Evolutionary conservation across 371 early-diverging fungal genomes (phyloP).

Genomic region (Apophysomyces elegans): DNA sequence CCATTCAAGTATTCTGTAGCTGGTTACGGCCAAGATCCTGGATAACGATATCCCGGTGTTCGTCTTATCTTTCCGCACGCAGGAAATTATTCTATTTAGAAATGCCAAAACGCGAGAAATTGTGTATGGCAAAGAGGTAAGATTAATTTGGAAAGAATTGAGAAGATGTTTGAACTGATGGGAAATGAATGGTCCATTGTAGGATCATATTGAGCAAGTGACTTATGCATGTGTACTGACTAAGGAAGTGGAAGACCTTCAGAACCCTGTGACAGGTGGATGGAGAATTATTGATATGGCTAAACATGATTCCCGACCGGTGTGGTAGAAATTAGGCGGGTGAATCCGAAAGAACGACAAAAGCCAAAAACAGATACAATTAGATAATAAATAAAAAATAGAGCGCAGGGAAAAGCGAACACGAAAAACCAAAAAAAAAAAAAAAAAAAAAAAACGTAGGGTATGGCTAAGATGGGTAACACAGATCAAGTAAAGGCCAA

Average conservation of each 20-base stretch:
- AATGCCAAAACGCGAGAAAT: constrained; percentile 84
- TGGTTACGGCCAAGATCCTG: constrained; percentile 83
- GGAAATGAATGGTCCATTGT: too few relatives aligned
- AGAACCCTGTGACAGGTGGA: constrained; percentile 86
- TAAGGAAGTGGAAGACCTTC: constrained; percentile 83
- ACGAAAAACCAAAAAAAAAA: too few relatives aligned
- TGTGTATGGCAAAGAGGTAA: constrained; percentile 81
- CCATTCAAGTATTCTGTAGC: constrained; percentile 22
- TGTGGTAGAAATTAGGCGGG: constrained; percentile 51
- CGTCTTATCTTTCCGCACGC: constrained; percentile 89
- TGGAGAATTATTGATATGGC: constrained; percentile 93
- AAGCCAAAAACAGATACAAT: constrained; percentile 9
- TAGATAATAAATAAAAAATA: constrained; percentile 8
- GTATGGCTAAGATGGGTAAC: neutral
- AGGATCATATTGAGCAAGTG: constrained; percentile 87
- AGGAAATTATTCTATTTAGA: constrained; percentile 93
- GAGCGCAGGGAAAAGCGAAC: neutral
- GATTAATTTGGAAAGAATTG: neutral
- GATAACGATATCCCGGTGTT: constrained; percentile 92
- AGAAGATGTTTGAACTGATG: neutral
- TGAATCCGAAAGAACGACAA: neutral
- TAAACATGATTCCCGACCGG: constrained; percentile 73
- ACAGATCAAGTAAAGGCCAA: constrained; percentile 6
- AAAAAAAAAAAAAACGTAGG: neutral
- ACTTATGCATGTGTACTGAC: constrained; percentile 90